Base-by-base conservation (phyloP, 805 yeast species). In the Cyberlindnera suaveolens region DNA sequence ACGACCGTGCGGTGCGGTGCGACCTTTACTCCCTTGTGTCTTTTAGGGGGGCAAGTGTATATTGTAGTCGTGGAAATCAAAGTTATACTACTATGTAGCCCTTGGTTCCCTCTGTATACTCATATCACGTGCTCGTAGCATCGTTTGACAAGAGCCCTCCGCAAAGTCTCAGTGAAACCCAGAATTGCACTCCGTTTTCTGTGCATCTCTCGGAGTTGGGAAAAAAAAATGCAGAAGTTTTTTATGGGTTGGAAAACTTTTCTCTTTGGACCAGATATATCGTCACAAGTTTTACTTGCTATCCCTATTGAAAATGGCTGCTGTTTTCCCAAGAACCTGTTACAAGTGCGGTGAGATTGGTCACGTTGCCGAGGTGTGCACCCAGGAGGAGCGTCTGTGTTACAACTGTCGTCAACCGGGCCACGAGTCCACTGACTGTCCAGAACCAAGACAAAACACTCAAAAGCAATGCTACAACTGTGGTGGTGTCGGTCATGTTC, bases 381-480 rank as follows among this genome's bases (percentile, higher is more conserved):
- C 77, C 51, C 90, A 87, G 68, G 73, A 81, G 48, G 90, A 84
- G 66, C 82, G 90, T 71, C 73, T 87, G 62, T 87, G 96, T 70
- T 87, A 88, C 84, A 87, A 88, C 80, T 87, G 96, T 69, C 85
- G 82, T 63, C 75, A 82, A 66, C 83, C 95, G 47, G 93, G 93
- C 51, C 96, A 87, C 67, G 90, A 86, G 67, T 85, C 93, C 42
- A 76, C 79, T 55, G 95, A 85, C 51, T 89, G 97, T 68, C 84
- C 93, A 36, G 80, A 81, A 61, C 95, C 96, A 62, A 85, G 82
- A 67, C 89, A 88, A 66, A 77, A 85, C 53, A 79, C 80, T 55
- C 78, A 78, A 65, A 89, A 89, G 68, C 89, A 89, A 66, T 89
- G 97, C 68, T 89, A 85, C 82, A 84, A 84, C 66, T 89, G 97